Evolutionary conservation across 192 early-diverging fungal species (phyloP), one percentile per base, ranked within the genome.

Genomic region (Spizellomyces sp.): DNA sequence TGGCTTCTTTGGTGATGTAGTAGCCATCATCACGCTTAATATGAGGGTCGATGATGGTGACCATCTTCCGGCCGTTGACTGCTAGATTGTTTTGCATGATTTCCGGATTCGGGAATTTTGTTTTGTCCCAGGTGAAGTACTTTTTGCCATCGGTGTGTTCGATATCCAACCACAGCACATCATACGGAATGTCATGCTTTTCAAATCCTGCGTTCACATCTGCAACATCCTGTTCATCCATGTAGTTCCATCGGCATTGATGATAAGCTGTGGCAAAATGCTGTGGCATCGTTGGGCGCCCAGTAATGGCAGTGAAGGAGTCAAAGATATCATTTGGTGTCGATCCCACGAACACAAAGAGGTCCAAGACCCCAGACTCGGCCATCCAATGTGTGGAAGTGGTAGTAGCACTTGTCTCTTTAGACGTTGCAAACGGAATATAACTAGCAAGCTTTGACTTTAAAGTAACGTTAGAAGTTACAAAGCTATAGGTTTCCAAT

Each of bases 91-190:
- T 62, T 70, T 96, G 94, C 95, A 99, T 95, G 36, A 84, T 83
- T 8, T 70, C 76, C 0, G 98, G 94, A 69, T 92, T 84, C 3
- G 96, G 86, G 81, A 99, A 99, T 79, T 98, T 98, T 56, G 78
- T 75, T 6, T 73, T 61, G 77, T 99, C 96, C 96, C 96, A 99
- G 0, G 96, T 99, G 75, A 96, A 96, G 76, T 99, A 99, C 43
- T 89, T 83, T 86, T 98, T 99, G 48, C 91, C 92, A 78, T 98
- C 93, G n/a, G 96, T 98, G 73, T 99, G 94, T 74, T 99, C 98
- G 80, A 99, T 99, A 81, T 99, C 98, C 61, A 99, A 80, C 98
- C 98, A 99, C 45, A 99, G 85, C 1, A 98, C 96, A 83, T 99
- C 98, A 74, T 95, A 95, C 7, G 98, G 96, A 62, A 99, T 96